Percentiles rank a stretch among this genome's conserved stretches.
Conservation (phyloP, 768 basidiomycete genomes). For the Pleurotus tuoliensis region DNA sequence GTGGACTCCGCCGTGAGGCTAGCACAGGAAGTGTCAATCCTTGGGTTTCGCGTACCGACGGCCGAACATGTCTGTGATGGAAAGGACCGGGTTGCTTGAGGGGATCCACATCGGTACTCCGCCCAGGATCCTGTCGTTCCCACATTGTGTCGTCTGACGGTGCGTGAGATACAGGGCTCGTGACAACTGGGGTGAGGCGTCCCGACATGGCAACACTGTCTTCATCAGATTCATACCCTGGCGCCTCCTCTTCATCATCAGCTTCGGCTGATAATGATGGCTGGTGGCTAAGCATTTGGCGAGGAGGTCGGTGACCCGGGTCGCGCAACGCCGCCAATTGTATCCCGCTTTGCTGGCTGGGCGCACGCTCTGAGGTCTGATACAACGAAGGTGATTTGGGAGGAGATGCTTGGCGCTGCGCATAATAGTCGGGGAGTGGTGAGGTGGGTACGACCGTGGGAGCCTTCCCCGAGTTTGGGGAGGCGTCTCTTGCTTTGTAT, state of each 20-base stretch:
- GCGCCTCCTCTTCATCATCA: constrained; percentile 28
- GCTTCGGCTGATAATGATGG: constrained; percentile 11
- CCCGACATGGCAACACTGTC: constrained; percentile 25
- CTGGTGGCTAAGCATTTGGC: constrained; percentile 9
- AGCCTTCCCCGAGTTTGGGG: constrained; percentile 22
- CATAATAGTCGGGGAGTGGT: constrained; percentile 24
- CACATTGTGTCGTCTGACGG: constrained; percentile 27
- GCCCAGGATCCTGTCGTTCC: constrained; percentile 19
- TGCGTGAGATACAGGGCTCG: constrained; percentile 22
- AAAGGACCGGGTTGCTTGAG: constrained; percentile 15
- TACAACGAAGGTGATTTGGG: constrained; percentile 3
- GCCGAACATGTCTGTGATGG: constrained; percentile 11
- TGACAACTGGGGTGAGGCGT: constrained; percentile 14
- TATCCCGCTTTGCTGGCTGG: neutral
- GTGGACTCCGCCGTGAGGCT: constrained; percentile 1
- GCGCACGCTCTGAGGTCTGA: neutral
- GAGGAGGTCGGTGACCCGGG: neutral
- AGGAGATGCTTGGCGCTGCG: constrained; percentile 19
- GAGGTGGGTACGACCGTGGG: constrained; percentile 22
- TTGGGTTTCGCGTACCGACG: constrained; percentile 11
- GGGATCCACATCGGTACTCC: constrained; percentile 11
- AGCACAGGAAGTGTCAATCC: constrained; percentile 12
- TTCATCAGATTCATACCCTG: constrained; percentile 37
- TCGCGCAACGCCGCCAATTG: neutral
- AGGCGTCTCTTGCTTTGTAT: constrained; percentile 43